A percentile compares a stretch with the other conserved stretches of the same genome.
Conservation (phyloP, 495 filamentous ascomycete species). For the Lophiotrema nucula region DNA sequence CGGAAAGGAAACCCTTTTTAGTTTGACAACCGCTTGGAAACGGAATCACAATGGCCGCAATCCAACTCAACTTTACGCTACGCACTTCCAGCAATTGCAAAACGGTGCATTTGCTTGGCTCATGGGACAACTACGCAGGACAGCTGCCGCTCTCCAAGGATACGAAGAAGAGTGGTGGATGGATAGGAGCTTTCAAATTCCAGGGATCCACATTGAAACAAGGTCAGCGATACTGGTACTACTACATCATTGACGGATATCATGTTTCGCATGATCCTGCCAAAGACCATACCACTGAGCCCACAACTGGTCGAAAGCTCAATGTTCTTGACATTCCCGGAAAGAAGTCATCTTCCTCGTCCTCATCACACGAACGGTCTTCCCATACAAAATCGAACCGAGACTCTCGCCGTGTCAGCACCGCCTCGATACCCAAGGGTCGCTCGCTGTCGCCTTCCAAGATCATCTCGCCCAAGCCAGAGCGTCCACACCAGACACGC, state of each 20-base stretch:
- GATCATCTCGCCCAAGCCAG: constrained; percentile 87
- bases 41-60: constrained; percentile 42
- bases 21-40: constrained; percentile 16
- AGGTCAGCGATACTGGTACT: constrained; percentile 97
- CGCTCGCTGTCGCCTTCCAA: constrained; percentile 81
- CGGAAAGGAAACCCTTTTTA: constrained; percentile 18
- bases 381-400: constrained; percentile 36
- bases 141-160: constrained; percentile 91
- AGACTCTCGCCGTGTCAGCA: constrained; percentile 45
- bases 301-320: constrained; percentile 92
- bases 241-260: constrained; percentile 99
- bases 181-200: constrained; percentile 96
- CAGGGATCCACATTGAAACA: constrained; percentile 78
- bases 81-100: constrained; percentile 96
- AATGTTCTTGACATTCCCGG: constrained; percentile 72
- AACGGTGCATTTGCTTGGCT: constrained; percentile 95
- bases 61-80: constrained; percentile 59
- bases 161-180: constrained; percentile 75
- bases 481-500: constrained; percentile 79
- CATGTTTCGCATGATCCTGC: constrained; percentile 97
- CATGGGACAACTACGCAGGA: constrained; percentile 95
- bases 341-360: constrained; percentile 41
- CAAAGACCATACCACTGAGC: constrained; percentile 84
- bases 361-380: constrained; percentile 19
- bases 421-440: constrained; percentile 74